Base-by-base conservation (phyloP, 2,329 filamentous ascomycete species). In the Pseudogymnoascus sp. region DNA sequence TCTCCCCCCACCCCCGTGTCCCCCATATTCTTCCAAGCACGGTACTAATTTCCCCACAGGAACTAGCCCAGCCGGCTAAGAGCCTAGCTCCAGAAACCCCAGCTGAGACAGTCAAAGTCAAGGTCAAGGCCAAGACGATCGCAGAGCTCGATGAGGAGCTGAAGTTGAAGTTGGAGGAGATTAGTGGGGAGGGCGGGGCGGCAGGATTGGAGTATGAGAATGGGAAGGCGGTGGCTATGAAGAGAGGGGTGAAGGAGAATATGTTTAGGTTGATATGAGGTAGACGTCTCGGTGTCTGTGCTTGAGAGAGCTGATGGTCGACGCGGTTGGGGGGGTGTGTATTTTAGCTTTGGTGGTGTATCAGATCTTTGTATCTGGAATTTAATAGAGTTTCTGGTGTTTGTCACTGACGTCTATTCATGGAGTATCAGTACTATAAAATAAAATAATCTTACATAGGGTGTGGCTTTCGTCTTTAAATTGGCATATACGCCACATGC, bases 131-230 rank as follows among this genome's bases (percentile, higher is more conserved):
- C 6, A 89, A 88, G 72, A 86, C 85, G 0, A 78, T 84, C 63
- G 78, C 83, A 0, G 80, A 91, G 68, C 73, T 84, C 1, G 89
- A 93, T 69, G 83, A 84, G 65, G 89, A 91, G 68, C 73, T 93
- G 24, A 79, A 80, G 41, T 72, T 80, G 64, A 89, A 86, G 65
- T 80, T 93, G 69, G 86, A 89, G 68, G 84, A 81, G 10, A 77
- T 88, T 31, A 81, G 87, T 0, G 89, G 89, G 0, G 89, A 87
- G 43, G 89, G 89, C 3, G 89, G 90, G 7, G 83, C 82, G 26
- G 79, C 88, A 2, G 90, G 89, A 0, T 77, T 93, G 4, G 89
- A 92, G 73, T 88, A 89, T 65, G 89, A 93, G 73, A 82, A 90
- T 68, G 90, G 90, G 0, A 82, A 87, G 72, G 84, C 89, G 0